A percentile compares a stretch with the other conserved stretches of the same genome.
phyloP scores from a whole-genome alignment of 2,329 filamentous ascomycete species.

The Juglanconis oblonga region DNA sequence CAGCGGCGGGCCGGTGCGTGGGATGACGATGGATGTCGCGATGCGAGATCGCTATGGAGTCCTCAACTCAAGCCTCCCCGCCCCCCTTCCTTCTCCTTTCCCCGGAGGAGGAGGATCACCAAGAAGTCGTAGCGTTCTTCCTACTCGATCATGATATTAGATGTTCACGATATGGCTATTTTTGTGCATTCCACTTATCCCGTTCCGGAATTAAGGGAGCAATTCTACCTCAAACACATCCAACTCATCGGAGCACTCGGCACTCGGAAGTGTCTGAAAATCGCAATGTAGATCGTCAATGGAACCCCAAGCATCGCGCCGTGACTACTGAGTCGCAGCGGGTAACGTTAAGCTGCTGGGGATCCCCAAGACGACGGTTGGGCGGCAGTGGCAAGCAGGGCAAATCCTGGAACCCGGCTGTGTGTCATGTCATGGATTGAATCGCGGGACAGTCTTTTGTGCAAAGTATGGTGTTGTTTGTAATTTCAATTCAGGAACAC shows the following conservation, averaged over 20 bases:
- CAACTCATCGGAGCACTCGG: neutral
- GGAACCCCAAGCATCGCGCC: neutral
- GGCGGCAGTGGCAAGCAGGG: neutral
- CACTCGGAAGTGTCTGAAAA: conserved; percentile 5
- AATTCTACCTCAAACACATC: neutral
- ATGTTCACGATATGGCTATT: too few species aligned
- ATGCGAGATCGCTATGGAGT: too few species aligned
- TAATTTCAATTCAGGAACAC: neutral
- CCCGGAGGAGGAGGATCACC: too few species aligned
- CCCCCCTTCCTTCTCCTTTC: too few species aligned
- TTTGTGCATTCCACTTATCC: too few species aligned
- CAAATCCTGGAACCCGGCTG: conserved; percentile 12
- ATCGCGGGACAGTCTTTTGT: neutral
- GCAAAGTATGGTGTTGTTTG: neutral
- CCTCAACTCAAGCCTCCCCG: too few species aligned
- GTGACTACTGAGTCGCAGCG: neutral
- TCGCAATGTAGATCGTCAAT: neutral
- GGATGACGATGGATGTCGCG: neutral
- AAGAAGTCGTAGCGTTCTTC: too few species aligned
- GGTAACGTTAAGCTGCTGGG: conserved; percentile 3
- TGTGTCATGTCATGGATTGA: conserved; percentile 10
- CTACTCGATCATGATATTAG: too few species aligned
- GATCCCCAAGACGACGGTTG: neutral
- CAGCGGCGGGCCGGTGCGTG: conserved; percentile 4
- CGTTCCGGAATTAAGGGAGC: neutral